Evolutionary conservation across 2,329 filamentous ascomycete genomes (phyloP), one percentile per base, ranked within the genome.

Genomic region (Colletotrichum limetticola): DNA sequence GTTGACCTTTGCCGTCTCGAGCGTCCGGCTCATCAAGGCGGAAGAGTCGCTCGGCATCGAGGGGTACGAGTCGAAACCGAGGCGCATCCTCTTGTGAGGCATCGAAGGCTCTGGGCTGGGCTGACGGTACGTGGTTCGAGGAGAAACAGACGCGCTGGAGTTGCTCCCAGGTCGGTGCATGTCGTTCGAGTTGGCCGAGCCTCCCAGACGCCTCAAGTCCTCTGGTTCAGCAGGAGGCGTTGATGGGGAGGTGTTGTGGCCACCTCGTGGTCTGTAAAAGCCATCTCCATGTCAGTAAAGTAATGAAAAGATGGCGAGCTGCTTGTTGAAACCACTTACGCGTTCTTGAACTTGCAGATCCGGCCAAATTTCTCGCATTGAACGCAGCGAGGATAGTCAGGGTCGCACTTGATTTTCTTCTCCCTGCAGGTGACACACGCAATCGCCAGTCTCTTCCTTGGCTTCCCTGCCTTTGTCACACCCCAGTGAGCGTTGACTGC

Each of bases 341-440:
- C 94, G 83, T 93, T 94, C 83, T 94, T 94, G 79, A 95, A 95
- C 82, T 92, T 92, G 89, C 95, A 98, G 22, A 93, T 87, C 60
- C 94, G 90, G 68, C 95, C 94, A 79, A 96, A 96, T 84, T 97
- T 98, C 80, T 97, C 93, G 81, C 95, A 98, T 83, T 98, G 95
- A 66, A 95, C 90, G 78, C 95, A 98, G 77, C 94, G 95, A 52
- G 94, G 94, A 76, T 91, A 93, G 77, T 95, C 95, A 1, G 95
- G 95, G 76, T 98, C 95, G 79, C 95, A 98, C 82, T 97, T 98
- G 85, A 98, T 97, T 87, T 98, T 98, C 90, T 98, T 98, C 84
- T 98, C 95, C 63, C 95, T 91, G 81, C 95, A 98, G 14, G 95
- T 97, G 71, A 97, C 88, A 80, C 95, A 98, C n/a, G 95, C 95